phyloP scores from a whole-genome alignment of 2,329 filamentous ascomycete genomes.

The Fusarium sp. region DNA sequence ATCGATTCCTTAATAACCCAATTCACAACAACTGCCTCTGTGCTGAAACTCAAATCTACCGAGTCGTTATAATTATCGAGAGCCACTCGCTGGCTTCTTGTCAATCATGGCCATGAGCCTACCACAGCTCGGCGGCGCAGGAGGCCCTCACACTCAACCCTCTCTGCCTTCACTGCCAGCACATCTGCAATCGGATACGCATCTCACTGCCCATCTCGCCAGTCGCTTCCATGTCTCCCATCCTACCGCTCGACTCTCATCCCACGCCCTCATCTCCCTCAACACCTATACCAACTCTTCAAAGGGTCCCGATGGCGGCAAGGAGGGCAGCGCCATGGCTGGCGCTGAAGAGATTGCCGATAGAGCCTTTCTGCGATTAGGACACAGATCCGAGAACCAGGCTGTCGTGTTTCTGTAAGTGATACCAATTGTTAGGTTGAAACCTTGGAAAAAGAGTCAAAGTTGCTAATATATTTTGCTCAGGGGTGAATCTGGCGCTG shows the following conservation, averaged over 20 bases:
- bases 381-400: conserved; percentile 92
- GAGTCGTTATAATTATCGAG: conserved; percentile 29
- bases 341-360: conserved; percentile 93
- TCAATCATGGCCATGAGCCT: conserved; percentile 72
- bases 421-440: conserved; percentile 5
- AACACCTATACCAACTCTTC: conserved; percentile 95
- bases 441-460: background rate
- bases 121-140: conserved; percentile 62
- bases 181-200: conserved; percentile 82
- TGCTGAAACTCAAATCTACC: conserved; percentile 23
- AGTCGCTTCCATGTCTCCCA: conserved; percentile 92
- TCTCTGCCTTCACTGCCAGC: conserved; percentile 90
- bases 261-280: conserved; percentile 89
- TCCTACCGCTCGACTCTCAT: conserved; percentile 89
- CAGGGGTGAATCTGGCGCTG: conserved; percentile 94
- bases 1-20: conserved; percentile 18
- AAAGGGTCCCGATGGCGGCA: conserved; percentile 89
- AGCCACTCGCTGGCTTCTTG: conserved; percentile 52
- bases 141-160: conserved; percentile 81
- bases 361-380: conserved; percentile 86
- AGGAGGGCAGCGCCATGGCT: conserved; percentile 91
- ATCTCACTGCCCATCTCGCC: conserved; percentile 84
- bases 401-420: conserved; percentile 89
- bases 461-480: conserved; percentile 39
- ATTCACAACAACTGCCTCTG: conserved; percentile 5